These are phyloP conservation scores for Candida cerambycidarum DNA, from an alignment of 805 yeast species.

Conservation along the genomic window DNA sequence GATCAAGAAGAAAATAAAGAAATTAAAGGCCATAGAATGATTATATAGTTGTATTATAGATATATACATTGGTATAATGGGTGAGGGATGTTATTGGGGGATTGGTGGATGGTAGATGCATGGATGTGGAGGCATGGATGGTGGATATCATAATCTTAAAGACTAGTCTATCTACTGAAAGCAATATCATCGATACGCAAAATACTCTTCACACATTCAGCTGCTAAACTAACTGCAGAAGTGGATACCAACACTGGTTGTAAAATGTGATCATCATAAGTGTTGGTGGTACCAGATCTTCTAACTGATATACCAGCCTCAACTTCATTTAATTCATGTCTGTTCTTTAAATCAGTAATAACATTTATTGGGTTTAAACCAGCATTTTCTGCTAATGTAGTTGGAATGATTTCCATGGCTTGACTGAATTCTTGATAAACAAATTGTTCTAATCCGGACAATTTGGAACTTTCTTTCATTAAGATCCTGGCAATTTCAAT, in stretches of 20 bases:
- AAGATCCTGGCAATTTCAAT: constrained; percentile 80
- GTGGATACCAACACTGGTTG: constrained; percentile 96
- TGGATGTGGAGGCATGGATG: too few relatives aligned
- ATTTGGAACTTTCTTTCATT: constrained; percentile 65
- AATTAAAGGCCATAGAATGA: constrained; percentile 14
- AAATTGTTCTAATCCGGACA: constrained; percentile 84
- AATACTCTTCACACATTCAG: constrained; percentile 95
- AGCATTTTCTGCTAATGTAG: constrained; percentile 93
- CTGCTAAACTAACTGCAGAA: constrained; percentile 90
- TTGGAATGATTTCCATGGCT: constrained; percentile 90
- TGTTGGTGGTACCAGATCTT: constrained; percentile 89
- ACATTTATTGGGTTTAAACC: constrained; percentile 89
- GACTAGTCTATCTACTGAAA: constrained; percentile 55
- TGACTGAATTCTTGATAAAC: constrained; percentile 91
- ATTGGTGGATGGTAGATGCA: too few relatives aligned
- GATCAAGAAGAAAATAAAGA: constrained; percentile 44
- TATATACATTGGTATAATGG: neutral
- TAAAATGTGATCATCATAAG: constrained; percentile 88
- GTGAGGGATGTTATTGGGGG: too few relatives aligned
- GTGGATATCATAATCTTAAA: too few relatives aligned
- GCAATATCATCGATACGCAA: constrained; percentile 97
- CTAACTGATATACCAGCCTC: constrained; percentile 96
- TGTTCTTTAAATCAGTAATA: constrained; percentile 86
- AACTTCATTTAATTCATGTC: constrained; percentile 86
- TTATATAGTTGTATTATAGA: too few relatives aligned